A percentile compares a stretch with the other conserved stretches of the same genome.
Conservation (phyloP, 768 basidiomycete species). For the Leccinum subgranulosum region DNA sequence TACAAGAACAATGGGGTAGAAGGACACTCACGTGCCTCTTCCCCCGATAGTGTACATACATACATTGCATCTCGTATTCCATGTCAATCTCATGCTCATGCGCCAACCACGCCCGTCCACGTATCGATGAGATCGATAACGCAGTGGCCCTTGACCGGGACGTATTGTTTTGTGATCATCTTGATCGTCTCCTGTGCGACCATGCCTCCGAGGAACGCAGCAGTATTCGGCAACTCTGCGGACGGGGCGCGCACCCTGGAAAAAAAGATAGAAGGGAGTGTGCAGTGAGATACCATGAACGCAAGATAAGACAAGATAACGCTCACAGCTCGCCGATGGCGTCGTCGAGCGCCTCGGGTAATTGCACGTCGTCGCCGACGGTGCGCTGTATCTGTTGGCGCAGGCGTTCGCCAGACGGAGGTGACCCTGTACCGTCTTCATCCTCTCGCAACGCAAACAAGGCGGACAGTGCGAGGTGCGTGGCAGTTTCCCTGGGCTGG, state of each 20-base stretch:
- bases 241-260: conserved; percentile 72
- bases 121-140: conserved; percentile 81
- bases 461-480: conserved; percentile 74
- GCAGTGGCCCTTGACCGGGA: conserved; percentile 83
- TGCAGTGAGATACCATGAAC: background rate
- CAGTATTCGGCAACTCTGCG: conserved; percentile 88
- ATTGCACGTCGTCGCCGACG: conserved; percentile 45
- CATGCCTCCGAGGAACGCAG: conserved; percentile 89
- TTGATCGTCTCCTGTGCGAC: conserved; percentile 98
- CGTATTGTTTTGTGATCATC: conserved; percentile 93
- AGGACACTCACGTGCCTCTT: background rate
- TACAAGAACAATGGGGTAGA: background rate
- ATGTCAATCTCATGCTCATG: conserved; percentile 7
- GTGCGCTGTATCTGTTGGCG: conserved; percentile 47
- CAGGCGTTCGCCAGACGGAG: conserved; percentile 50
- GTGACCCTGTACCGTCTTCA: conserved; percentile 26
- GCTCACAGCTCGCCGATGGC: conserved; percentile 78
- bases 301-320: conserved; percentile 11
- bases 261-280: no score
- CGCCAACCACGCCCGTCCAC: conserved; percentile 59
- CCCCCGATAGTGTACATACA: background rate
- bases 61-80: background rate
- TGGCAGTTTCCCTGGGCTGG: conserved; percentile 55
- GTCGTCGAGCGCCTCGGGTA: conserved; percentile 55
- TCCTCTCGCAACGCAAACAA: conserved; percentile 35